Conservation (phyloP, 257 asterid genomes). For the Schizonepeta tenuifolia region DNA sequence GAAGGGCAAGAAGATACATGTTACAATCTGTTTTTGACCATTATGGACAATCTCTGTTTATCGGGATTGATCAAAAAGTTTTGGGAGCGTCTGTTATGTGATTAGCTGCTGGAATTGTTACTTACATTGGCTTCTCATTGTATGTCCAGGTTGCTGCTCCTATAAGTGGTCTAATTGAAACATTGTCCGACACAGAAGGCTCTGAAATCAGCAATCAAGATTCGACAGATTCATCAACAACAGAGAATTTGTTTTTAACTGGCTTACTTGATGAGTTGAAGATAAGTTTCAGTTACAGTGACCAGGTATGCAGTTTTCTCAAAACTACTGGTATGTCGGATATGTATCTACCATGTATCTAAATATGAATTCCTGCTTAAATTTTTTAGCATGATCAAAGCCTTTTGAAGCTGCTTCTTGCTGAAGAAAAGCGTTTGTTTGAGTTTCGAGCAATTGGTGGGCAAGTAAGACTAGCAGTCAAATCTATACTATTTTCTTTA, state of each 20-base stretch:
- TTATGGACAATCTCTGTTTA: constrained; percentile 5
- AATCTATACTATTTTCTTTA: constrained; percentile 15
- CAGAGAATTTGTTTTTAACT: constrained; percentile 69
- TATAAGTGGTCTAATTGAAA: constrained; percentile 65
- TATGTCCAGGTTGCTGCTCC: constrained; percentile 74
- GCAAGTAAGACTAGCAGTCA: constrained; percentile 55
- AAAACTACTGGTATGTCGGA: constrained; percentile 11
- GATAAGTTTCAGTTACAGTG: constrained; percentile 74
- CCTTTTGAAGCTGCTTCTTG: constrained; percentile 74
- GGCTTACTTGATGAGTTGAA: constrained; percentile 91
- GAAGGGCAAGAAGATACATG: neutral
- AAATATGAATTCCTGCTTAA: constrained; percentile 31
- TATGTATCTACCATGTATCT: constrained; percentile 16
- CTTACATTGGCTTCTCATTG: constrained; percentile 27
- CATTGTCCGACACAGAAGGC: constrained; percentile 79
- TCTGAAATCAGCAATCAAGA: constrained; percentile 60
- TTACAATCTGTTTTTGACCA: neutral
- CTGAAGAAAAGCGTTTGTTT: constrained; percentile 80
- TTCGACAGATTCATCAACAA: constrained; percentile 48
- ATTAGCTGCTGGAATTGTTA: constrained; percentile 17
- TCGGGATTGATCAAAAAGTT: neutral
- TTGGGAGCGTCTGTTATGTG: constrained; percentile 3
- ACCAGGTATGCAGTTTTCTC: constrained; percentile 56
- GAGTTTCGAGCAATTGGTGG: constrained; percentile 98
- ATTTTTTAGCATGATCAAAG: constrained; percentile 57